Percentiles rank a stretch among this genome's conserved stretches.
These are phyloP conservation scores for Amaranthus hypochondriacus DNA, from an alignment of 148 eudicot species.

Conservation along the genomic window DNA sequence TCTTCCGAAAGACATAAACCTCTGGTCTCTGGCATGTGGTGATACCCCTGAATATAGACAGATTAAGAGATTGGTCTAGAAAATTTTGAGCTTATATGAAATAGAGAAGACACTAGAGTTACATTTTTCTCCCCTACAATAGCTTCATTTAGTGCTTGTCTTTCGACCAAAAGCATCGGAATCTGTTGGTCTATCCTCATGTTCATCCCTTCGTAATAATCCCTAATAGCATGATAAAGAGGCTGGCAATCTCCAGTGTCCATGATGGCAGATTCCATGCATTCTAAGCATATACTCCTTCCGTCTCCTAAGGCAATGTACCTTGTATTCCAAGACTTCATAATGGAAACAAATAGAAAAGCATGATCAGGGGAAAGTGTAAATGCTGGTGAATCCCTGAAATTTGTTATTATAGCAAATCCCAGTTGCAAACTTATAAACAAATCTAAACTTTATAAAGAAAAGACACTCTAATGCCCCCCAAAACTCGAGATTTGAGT, in stretches of 20 bases:
- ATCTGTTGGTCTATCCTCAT: constrained; percentile 94
- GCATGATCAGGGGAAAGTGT: background rate
- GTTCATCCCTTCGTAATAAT: constrained; percentile 93
- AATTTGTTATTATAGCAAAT: too few species aligned
- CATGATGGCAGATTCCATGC: constrained; percentile 96
- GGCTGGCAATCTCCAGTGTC: constrained; percentile 98
- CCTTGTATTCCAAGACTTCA: constrained; percentile 67
- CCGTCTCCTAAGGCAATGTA: constrained; percentile 83
- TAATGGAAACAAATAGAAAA: constrained; percentile 8
- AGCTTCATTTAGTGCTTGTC: constrained; percentile 97
- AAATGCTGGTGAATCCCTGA: too few species aligned
- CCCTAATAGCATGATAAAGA: constrained; percentile 87
- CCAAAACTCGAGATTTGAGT: too few species aligned
- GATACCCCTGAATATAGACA: constrained; percentile 56
- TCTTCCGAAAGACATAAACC: constrained; percentile 99
- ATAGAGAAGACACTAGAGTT: constrained; percentile 14
- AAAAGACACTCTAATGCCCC: too few species aligned
- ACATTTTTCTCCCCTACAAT: constrained; percentile 97
- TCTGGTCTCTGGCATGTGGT: constrained; percentile 98
- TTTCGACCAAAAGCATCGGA: constrained; percentile 95
- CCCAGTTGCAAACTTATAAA: too few species aligned
- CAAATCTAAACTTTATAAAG: too few species aligned
- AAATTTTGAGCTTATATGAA: background rate
- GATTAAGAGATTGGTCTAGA: constrained; percentile 6
- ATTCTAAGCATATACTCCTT: constrained; percentile 84